A percentile compares a stretch with the other conserved stretches of the same genome.
phyloP scores from a whole-genome alignment of 139 green algal species.

The Chlorella sp. region DNA sequence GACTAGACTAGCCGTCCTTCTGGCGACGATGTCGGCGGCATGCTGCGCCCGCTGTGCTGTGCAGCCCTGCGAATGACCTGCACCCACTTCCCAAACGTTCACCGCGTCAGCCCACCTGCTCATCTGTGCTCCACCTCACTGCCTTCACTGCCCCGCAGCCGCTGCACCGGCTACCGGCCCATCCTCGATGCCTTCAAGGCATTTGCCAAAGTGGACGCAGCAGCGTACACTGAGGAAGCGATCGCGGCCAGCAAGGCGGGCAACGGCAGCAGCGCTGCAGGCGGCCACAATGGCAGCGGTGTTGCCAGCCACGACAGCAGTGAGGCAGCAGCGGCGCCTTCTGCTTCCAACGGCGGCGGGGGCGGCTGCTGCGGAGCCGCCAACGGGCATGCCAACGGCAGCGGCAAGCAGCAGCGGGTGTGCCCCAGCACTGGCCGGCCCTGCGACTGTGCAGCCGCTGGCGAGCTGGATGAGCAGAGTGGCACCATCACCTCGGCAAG shows the following conservation, averaged over 20 bases:
- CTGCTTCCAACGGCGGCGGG: background rate
- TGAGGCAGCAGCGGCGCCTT: too few relatives aligned
- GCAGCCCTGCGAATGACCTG: too few relatives aligned
- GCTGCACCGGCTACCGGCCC: slow-evolving; percentile 96
- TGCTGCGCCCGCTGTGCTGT: too few relatives aligned
- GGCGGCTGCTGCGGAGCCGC: background rate
- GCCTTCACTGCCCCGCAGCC: slow-evolving; percentile 25
- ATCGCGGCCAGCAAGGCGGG: slow-evolving; percentile 69
- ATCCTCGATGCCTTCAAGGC: slow-evolving; percentile 97
- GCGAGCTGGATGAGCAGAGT: slow-evolving; percentile 3
- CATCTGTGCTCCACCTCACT: background rate
- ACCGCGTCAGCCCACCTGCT: background rate
- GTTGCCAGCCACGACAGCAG: slow-evolving; percentile 26
- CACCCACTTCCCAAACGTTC: too few relatives aligned
- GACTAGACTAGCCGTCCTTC: too few relatives aligned
- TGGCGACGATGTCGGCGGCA: too few relatives aligned
- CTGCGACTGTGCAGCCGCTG: slow-evolving; percentile 69
- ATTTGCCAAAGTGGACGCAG: slow-evolving; percentile 79
- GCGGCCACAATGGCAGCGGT: background rate
- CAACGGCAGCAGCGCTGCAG: background rate
- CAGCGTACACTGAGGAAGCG: slow-evolving; percentile 80
- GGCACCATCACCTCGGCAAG: background rate
- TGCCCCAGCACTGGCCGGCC: slow-evolving; percentile 84
- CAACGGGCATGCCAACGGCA: slow-evolving; percentile 30
- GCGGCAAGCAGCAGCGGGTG: slow-evolving; percentile 37